Percentiles rank a stretch among this genome's conserved stretches.
These are phyloP conservation scores for Cryptococcus hybrid DNA, from an alignment of 1,284 basidiomycete genomes.

Conservation along the genomic window DNA sequence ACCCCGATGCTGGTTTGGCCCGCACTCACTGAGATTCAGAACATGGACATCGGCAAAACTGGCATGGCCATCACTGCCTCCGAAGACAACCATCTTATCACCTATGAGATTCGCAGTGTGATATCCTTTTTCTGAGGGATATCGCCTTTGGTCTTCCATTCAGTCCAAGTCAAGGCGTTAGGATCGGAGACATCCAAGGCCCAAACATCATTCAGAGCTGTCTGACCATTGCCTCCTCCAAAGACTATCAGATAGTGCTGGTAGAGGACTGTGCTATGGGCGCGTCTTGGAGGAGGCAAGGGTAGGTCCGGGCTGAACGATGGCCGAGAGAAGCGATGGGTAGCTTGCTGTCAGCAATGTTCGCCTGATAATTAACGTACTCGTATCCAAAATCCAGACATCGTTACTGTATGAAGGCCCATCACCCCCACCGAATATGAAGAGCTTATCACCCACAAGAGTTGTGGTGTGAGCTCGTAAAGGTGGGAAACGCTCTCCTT, in stretches of 20 bases:
- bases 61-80: conserved; percentile 56
- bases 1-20: background rate
- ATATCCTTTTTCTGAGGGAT: conserved; percentile 69
- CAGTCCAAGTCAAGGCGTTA: conserved; percentile 50
- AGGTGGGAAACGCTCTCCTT: conserved; percentile 73
- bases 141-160: conserved; percentile 53
- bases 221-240: conserved; percentile 86
- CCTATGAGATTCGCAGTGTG: conserved; percentile 85
- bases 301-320: conserved; percentile 34
- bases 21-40: conserved; percentile 69
- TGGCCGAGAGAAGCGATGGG: conserved; percentile 62
- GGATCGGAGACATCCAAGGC: conserved; percentile 62
- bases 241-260: conserved; percentile 77
- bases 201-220: conserved; percentile 88
- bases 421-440: conserved; percentile 83
- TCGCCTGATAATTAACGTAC: conserved; percentile 23
- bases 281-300: conserved; percentile 68
- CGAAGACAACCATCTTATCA: conserved; percentile 58
- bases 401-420: conserved; percentile 61
- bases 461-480: conserved; percentile 87
- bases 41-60: conserved; percentile 82
- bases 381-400: conserved; percentile 79
- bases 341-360: conserved; percentile 32
- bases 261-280: conserved; percentile 80
- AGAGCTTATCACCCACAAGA: conserved; percentile 70